Evolutionary conservation across 352 stramenopile species (phyloP), one percentile per base, ranked within the genome.

Genomic region (Elongisporangium anandrum): DNA sequence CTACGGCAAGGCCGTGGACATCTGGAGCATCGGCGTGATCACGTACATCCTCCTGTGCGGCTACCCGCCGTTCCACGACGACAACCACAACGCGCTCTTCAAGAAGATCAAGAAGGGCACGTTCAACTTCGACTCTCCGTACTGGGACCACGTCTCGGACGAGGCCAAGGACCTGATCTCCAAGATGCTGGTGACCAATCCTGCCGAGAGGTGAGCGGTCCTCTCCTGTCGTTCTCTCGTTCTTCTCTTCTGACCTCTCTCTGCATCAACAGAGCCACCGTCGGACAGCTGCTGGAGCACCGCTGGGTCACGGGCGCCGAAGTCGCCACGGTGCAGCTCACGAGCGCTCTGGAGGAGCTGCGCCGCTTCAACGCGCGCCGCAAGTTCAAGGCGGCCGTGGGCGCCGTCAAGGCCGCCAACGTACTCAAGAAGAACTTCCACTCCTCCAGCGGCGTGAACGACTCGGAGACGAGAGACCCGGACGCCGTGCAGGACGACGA

Each of bases 81-180:
- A 98, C 68, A 98, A 98, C 73, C 92, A 98, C 70, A 87, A 89
- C 23, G 84, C 89, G 49, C 84, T 98, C 17, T 99, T 98, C 70
- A 88, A 91, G 56, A 98, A 97, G 66, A 98, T 98, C 68, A 95
- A 97, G 68, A 88, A 83, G 54, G 94, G 92, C 54, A 89, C 96
- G 60, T 98, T 96, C 70, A 77, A 98, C 76, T 98, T 98, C 60
- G 92, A 98, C 61, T 88, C 90, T n/a, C 92, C 97, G 17, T 98
- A 98, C 73, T 98, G 94, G 94, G 85, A 94, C 66, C 79, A 96
- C 62, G 86, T 98, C 15, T 97, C 87, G 29, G 90, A 95, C 50
- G 79, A 97, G 53, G 96, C 92, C 50, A 98, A 98, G 70, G 92
- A 98, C 55, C 73, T 99, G 26, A 98, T 99, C 63, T 79, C 68